phyloP scores from a whole-genome alignment of 2,329 filamentous ascomycete genomes.

The Aspergillus neoniger region DNA sequence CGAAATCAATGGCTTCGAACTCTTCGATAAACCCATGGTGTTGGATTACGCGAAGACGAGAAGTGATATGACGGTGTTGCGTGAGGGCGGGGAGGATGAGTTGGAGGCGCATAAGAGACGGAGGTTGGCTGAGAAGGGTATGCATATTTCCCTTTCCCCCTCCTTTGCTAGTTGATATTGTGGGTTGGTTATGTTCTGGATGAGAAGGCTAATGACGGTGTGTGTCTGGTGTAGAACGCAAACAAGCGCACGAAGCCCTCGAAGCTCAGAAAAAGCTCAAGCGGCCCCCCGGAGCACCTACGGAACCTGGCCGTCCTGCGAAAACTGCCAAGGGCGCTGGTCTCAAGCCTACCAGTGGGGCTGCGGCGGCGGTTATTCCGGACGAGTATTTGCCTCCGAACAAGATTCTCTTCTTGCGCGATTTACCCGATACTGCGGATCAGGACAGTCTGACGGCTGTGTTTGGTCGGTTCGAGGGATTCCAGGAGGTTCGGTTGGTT shows the following conservation, averaged over 20 bases:
- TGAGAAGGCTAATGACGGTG: background rate
- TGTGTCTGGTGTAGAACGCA: slow-evolving; percentile 56
- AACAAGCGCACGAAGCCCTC: slow-evolving; percentile 78
- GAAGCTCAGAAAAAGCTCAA: slow-evolving; percentile 78
- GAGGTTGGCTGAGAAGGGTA: slow-evolving; percentile 86
- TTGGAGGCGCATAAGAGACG: slow-evolving; percentile 84
- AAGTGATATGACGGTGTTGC: slow-evolving; percentile 84
- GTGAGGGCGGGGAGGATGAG: slow-evolving; percentile 72
- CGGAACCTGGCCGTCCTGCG: slow-evolving; percentile 58
- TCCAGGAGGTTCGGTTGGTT: slow-evolving; percentile 87
- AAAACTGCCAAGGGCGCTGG: slow-evolving; percentile 72
- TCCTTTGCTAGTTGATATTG: no score
- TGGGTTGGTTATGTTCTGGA: no score
- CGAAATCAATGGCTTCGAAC: slow-evolving; percentile 85
- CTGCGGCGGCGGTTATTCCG: slow-evolving; percentile 74
- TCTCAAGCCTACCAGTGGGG: slow-evolving; percentile 72
- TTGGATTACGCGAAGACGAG: slow-evolving; percentile 77
- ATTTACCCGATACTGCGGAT: slow-evolving; percentile 83
- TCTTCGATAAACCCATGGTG: slow-evolving; percentile 89
- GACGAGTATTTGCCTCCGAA: slow-evolving; percentile 98
- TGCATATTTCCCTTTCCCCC: background rate
- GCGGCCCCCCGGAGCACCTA: slow-evolving; percentile 54
- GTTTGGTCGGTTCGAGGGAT: slow-evolving; percentile 88
- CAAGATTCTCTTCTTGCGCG: slow-evolving; percentile 93
- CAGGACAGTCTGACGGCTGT: slow-evolving; percentile 76